These are phyloP conservation scores for Ophioceras dolichostomum DNA, from an alignment of 2,329 filamentous ascomycete species.

Conservation along the genomic window DNA sequence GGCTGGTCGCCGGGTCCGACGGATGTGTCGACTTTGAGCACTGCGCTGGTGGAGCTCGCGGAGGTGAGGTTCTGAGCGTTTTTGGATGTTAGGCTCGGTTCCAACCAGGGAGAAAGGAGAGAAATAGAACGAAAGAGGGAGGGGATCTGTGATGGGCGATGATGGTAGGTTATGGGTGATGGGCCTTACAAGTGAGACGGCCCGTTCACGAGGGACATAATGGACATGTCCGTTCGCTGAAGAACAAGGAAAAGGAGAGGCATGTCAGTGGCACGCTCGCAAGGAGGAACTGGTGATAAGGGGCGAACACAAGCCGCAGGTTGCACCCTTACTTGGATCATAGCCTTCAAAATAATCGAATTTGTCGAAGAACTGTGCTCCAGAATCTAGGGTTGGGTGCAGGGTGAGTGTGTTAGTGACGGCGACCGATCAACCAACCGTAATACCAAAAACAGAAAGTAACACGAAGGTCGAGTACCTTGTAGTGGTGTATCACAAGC, in stretches of 20 bases:
- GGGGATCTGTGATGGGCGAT: too few relatives aligned
- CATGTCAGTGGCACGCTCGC: too few relatives aligned
- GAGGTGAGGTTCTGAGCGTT: slow-evolving; percentile 50
- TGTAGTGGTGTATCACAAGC: background rate
- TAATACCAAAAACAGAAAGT: background rate
- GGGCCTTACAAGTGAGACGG: slow-evolving; percentile 19
- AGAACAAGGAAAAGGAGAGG: too few relatives aligned
- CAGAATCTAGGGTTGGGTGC: slow-evolving; percentile 25
- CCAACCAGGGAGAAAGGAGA: background rate
- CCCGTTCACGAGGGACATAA: slow-evolving; percentile 33
- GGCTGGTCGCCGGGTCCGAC: slow-evolving; percentile 33
- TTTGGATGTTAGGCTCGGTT: too few relatives aligned
- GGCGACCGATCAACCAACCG: background rate
- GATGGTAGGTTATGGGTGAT: background rate
- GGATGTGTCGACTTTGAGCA: slow-evolving; percentile 49
- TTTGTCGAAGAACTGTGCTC: slow-evolving; percentile 38
- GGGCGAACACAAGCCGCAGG: too few relatives aligned
- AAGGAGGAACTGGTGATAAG: too few relatives aligned
- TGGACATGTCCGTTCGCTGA: slow-evolving; percentile 37
- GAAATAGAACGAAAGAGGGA: too few relatives aligned
- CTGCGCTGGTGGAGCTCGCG: slow-evolving; percentile 36
- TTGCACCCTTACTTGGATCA: slow-evolving; percentile 35
- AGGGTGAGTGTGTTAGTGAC: too few relatives aligned
- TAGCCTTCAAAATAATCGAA: slow-evolving; percentile 39
- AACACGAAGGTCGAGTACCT: background rate